Base-by-base conservation (phyloP, 805 yeast genomes). In the Dipodascus geniculatus region DNA sequence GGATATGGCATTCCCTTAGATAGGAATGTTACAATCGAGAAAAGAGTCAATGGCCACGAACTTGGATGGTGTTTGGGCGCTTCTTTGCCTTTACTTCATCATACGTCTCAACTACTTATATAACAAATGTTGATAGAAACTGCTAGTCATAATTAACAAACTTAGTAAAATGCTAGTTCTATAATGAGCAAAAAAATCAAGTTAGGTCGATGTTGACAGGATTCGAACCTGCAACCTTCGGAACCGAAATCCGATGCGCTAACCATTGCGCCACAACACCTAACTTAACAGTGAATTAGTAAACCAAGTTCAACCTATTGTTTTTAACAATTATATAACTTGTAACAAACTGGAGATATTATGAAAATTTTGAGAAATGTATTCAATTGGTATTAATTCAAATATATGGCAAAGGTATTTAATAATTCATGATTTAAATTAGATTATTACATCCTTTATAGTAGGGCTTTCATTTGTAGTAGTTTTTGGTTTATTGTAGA, bases 61-160 rank as follows among this genome's bases (percentile, higher is more conserved):
- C 76, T 91, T 50, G 98, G 98, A 42, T 91, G 99, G 99, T 89
- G 97, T 72, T 75, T 91, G 54, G 99, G 99, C 61, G 98, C 97
- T 1, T 86, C 97, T 1, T 76, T 90, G 61, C 96, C 96, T 6
- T 73, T 90, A 60, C 74, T 90, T 60, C 90, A 85, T 56, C 86
- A 57, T 74, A 28, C 33, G 11, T 28, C 33, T 28, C 75, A 56
- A 70, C 68, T 48, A 70, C 62, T 48, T 87, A 96, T 6, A 28
- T 28, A 28, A 11, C 9, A 6, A 6, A 28, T 6, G 11, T 28
- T 28, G 33, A n/a, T n/a, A n/a, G n/a, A n/a, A n/a, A 28, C 33
- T 28, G 33, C 33, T 28, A 28, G 33, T 28, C 33, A 28, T 11
- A 28, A 28, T 28, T 6, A n/a, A n/a, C n/a, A n/a, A n/a, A n/a